Conservation (phyloP, 768 basidiomycete species). For the Tricholoma bakamatsutake region DNA sequence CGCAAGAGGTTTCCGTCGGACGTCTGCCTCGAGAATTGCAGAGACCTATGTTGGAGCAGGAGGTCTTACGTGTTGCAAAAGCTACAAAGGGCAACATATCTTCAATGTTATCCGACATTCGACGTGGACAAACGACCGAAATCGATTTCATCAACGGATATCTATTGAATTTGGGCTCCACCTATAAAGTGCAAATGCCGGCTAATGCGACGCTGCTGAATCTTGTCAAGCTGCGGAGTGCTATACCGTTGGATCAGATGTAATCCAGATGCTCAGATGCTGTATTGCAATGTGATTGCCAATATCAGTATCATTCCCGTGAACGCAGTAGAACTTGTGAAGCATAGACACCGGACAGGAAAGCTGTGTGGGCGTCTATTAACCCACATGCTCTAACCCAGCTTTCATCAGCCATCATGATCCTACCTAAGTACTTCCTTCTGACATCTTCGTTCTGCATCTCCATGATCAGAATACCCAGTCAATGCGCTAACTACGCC, state of each 20-base stretch:
- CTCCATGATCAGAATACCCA: slow-evolving; percentile 6
- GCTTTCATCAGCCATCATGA: too few relatives aligned
- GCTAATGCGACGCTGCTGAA: slow-evolving; percentile 49
- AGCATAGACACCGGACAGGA: neutral
- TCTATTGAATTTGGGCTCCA: slow-evolving; percentile 53
- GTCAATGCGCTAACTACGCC: slow-evolving; percentile 13
- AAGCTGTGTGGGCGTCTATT: slow-evolving; percentile 2
- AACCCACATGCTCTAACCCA: neutral
- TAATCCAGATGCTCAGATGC: slow-evolving; percentile 7
- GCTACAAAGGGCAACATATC: slow-evolving; percentile 66
- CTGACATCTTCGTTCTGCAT: neutral
- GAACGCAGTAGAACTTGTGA: too few relatives aligned
- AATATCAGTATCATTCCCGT: neutral
- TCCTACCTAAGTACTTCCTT: neutral
- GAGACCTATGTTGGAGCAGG: slow-evolving; percentile 38
- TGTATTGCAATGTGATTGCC: neutral
- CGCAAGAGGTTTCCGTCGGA: slow-evolving; percentile 21
- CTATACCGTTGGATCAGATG: slow-evolving; percentile 50
- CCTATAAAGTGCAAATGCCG: slow-evolving; percentile 53
- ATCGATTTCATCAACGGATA: slow-evolving; percentile 83
- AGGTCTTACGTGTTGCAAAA: slow-evolving; percentile 53
- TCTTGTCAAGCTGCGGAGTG: slow-evolving; percentile 52
- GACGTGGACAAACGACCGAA: slow-evolving; percentile 60
- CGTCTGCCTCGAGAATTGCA: slow-evolving; percentile 44
- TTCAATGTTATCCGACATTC: slow-evolving; percentile 75